Evolutionary conservation across 352 stramenopile genomes (phyloP).

Genomic region (Saprolegnia parasitica): DNA sequence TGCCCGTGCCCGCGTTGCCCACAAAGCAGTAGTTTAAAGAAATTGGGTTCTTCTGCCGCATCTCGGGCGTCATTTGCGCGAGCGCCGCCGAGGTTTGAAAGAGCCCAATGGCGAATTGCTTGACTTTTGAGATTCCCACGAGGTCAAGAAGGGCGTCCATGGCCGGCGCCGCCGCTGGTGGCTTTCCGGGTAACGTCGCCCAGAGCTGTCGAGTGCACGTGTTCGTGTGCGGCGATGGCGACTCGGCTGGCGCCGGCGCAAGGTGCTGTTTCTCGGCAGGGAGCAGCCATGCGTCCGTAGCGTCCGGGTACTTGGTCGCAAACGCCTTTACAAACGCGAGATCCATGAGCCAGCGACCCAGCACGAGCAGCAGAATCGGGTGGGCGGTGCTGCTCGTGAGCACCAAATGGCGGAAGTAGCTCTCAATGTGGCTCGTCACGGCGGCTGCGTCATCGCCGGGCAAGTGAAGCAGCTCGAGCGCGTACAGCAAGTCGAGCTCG

Average conservation of each 20-base stretch:
- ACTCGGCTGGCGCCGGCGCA: conserved; percentile 19
- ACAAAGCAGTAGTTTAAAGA: conserved; percentile 73
- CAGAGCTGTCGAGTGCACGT: conserved; percentile 46
- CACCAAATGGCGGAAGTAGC: conserved; percentile 37
- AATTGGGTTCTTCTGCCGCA: conserved; percentile 68
- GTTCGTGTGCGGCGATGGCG: not conserved
- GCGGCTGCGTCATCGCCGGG: conserved; percentile 39
- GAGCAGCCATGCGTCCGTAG: conserved; percentile 42
- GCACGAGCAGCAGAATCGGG: conserved; percentile 50
- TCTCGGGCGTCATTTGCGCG: conserved; percentile 42
- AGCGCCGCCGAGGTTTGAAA: conserved; percentile 71
- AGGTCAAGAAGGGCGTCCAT: conserved; percentile 83
- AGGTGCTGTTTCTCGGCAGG: conserved; percentile 31
- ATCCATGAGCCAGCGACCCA: conserved; percentile 39
- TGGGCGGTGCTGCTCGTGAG: conserved; percentile 34
- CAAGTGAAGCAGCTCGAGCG: conserved; percentile 51
- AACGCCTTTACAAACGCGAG: conserved; percentile 50
- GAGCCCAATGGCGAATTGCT: conserved; percentile 60
- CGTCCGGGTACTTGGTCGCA: conserved; percentile 46
- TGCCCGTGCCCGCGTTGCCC: conserved; percentile 67
- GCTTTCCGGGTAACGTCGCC: conserved; percentile 19
- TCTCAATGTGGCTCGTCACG: conserved; percentile 34
- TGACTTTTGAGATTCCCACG: conserved; percentile 79
- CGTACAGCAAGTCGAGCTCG: conserved; percentile 48
- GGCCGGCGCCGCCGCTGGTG: conserved; percentile 39